These are phyloP conservation scores for Dipteronia dyeriana DNA, from an alignment of 345 rosid species.

Conservation along the genomic window DNA sequence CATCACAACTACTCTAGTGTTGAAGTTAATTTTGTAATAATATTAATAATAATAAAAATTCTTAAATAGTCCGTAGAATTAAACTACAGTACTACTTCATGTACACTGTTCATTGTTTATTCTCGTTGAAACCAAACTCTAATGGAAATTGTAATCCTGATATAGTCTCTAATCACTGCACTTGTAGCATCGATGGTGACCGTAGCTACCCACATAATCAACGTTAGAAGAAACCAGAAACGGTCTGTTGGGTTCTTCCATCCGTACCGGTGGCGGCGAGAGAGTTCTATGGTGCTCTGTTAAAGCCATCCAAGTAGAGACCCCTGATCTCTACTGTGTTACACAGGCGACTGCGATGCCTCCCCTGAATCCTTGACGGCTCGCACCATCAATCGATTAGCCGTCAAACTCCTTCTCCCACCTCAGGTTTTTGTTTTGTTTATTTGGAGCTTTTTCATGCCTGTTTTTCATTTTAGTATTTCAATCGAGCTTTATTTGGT, in stretches of 20 bases:
- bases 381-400: conserved; percentile 83
- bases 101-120: background rate
- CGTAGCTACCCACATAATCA: conserved; percentile 39
- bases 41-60: too few relatives aligned
- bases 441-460: background rate
- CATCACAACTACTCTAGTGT: too few relatives aligned
- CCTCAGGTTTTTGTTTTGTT: conserved; percentile 51
- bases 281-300: conserved; percentile 98
- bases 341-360: conserved; percentile 80
- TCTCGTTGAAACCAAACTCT: background rate
- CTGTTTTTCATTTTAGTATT: background rate
- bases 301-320: conserved; percentile 81
- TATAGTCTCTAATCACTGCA: conserved; percentile 36
- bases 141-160: conserved; percentile 46
- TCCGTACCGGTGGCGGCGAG: conserved; percentile 94
- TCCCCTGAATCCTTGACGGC: conserved; percentile 53
- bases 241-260: conserved; percentile 88
- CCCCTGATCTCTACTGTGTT: conserved; percentile 61
- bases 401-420: conserved; percentile 63
- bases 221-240: conserved; percentile 37
- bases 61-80: background rate
- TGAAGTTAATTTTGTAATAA: too few relatives aligned
- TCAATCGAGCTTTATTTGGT: background rate
- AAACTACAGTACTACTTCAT: background rate
- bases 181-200: conserved; percentile 38